phyloP scores from a whole-genome alignment of 768 basidiomycete species.

The Hygrocybe punicea region DNA sequence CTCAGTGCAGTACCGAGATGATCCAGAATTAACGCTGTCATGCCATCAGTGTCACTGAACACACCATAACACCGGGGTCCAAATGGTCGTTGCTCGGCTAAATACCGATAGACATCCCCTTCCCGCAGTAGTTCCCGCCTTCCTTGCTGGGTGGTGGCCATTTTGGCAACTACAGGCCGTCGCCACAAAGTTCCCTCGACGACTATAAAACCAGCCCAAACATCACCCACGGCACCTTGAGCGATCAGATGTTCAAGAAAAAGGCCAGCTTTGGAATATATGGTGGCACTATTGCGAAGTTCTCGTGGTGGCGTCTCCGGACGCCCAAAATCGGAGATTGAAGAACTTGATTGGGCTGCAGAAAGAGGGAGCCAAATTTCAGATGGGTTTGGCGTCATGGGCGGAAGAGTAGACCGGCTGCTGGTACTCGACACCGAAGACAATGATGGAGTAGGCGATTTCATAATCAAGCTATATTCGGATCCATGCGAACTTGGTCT shows the following conservation, averaged over 20 bases:
- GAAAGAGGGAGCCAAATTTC: background rate
- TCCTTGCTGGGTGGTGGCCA: background rate
- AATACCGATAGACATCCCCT: background rate
- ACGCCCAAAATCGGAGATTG: background rate
- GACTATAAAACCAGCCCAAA: background rate
- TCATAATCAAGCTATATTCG: background rate
- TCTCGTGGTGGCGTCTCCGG: background rate
- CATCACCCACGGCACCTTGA: background rate
- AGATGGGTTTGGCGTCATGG: background rate
- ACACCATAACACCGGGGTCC: background rate
- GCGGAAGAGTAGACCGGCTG: background rate
- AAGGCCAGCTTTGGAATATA: background rate
- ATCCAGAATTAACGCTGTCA: background rate
- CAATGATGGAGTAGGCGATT: background rate
- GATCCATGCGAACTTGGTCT: background rate
- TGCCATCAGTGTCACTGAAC: background rate
- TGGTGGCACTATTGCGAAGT: background rate
- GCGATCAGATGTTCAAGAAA: background rate
- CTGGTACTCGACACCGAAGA: background rate
- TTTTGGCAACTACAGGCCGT: background rate
- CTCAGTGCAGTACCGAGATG: background rate
- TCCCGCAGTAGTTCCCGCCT: background rate
- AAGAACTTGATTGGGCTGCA: background rate
- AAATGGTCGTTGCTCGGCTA: background rate
- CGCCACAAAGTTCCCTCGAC: background rate